These are phyloP conservation scores for Heterobasidion parviporum DNA, from an alignment of 1,284 basidiomycete genomes.

Conservation along the genomic window DNA sequence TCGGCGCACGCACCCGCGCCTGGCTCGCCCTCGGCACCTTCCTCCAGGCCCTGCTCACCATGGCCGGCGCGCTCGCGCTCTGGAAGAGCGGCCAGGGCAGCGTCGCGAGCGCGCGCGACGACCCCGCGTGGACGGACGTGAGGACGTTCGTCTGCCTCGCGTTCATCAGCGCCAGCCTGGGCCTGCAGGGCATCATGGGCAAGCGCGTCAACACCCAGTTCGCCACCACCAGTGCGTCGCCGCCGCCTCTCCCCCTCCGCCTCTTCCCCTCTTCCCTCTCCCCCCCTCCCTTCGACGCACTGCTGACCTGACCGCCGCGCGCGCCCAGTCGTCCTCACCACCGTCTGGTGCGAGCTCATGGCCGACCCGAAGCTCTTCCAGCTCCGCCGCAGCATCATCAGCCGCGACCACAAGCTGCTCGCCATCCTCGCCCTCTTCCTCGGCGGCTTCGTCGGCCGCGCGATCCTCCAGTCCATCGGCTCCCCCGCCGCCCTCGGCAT, in stretches of 20 bases:
- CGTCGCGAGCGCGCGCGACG: constrained; percentile 42
- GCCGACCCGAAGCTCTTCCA: constrained; percentile 20
- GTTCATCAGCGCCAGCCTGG: constrained; percentile 73
- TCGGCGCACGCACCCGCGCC: constrained; percentile 56
- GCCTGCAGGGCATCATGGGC: constrained; percentile 78
- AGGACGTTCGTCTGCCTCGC: constrained; percentile 62
- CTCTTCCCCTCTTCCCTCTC: too few species aligned
- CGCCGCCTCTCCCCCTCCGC: neutral
- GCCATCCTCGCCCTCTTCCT: neutral
- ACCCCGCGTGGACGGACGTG: constrained; percentile 63
- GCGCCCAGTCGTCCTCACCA: constrained; percentile 55
- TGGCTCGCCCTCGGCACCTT: constrained; percentile 72
- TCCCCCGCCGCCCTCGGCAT: neutral
- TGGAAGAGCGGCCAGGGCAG: constrained; percentile 56
- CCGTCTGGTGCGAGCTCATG: constrained; percentile 82
- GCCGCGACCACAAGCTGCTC: neutral
- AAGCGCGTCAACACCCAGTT: constrained; percentile 77
- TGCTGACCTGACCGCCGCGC: neutral
- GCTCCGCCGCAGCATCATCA: neutral
- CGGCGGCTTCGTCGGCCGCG: constrained; percentile 1
- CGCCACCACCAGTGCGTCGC: constrained; percentile 58
- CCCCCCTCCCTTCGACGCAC: neutral
- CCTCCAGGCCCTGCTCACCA: constrained; percentile 67
- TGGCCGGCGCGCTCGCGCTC: constrained; percentile 59
- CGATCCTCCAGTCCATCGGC: neutral